Evolutionary conservation across 2,329 filamentous ascomycete species (phyloP).

Genomic region (Nemania sp.): DNA sequence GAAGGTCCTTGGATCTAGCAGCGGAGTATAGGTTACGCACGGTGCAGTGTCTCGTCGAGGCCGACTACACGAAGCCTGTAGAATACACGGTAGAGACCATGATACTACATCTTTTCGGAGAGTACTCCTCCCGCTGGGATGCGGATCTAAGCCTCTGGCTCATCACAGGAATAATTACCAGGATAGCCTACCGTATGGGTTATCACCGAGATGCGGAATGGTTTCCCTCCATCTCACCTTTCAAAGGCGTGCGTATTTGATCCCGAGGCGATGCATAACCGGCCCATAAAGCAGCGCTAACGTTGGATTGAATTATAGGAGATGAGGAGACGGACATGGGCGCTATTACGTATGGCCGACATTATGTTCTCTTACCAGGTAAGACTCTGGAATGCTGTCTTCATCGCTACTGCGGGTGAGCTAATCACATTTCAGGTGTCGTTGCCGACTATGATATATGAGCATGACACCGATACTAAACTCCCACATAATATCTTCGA

Average conservation of each 20-base stretch:
- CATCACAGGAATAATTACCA: constrained; percentile 58
- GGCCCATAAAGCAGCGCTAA: constrained; percentile 19
- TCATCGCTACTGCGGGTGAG: background rate
- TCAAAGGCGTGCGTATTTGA: constrained; percentile 62
- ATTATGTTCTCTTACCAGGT: constrained; percentile 77
- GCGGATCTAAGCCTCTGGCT: constrained; percentile 70
- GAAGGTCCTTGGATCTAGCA: constrained; percentile 63
- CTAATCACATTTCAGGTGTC: constrained; percentile 47
- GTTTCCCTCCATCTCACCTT: constrained; percentile 72
- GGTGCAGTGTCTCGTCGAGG: constrained; percentile 76
- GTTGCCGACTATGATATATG: constrained; percentile 71
- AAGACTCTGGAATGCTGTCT: constrained; percentile 46
- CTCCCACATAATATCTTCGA: constrained; percentile 80
- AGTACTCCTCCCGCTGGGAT: constrained; percentile 74
- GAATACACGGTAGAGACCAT: constrained; percentile 80
- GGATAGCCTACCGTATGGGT: constrained; percentile 69
- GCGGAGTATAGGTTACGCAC: constrained; percentile 71
- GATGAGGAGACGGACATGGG: constrained; percentile 72
- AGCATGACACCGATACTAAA: constrained; percentile 75
- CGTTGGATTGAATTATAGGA: constrained; percentile 51
- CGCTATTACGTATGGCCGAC: constrained; percentile 73
- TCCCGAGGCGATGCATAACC: background rate
- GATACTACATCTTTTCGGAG: constrained; percentile 74
- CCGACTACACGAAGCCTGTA: constrained; percentile 76
- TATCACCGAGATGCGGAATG: constrained; percentile 79